A percentile compares a stretch with the other conserved stretches of the same genome.
These are phyloP conservation scores for Emmonsiellopsis sp. DNA, from an alignment of 2,329 filamentous ascomycete genomes.

Conservation along the genomic window DNA sequence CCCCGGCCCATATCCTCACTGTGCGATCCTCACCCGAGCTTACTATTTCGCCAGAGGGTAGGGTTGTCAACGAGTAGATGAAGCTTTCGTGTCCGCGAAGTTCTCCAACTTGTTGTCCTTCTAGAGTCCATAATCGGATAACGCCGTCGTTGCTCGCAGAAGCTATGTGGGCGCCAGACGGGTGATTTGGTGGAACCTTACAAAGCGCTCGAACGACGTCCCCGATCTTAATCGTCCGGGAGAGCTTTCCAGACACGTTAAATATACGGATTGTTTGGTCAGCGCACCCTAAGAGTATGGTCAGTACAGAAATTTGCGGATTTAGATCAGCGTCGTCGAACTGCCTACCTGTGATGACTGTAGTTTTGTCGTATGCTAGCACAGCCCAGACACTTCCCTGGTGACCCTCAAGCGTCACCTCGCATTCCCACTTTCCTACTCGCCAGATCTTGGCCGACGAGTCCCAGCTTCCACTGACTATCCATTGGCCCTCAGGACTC, in stretches of 20 bases:
- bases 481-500: slow-evolving; percentile 58
- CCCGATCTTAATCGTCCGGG: slow-evolving; percentile 56
- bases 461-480: slow-evolving; percentile 94
- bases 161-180: slow-evolving; percentile 82
- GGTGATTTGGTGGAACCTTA: slow-evolving; percentile 63
- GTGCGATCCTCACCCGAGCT: slow-evolving; percentile 94
- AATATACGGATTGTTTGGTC: slow-evolving; percentile 86
- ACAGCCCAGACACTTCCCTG: slow-evolving; percentile 86
- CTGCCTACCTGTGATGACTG: slow-evolving; percentile 59
- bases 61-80: slow-evolving; percentile 71
- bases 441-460: slow-evolving; percentile 77
- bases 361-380: slow-evolving; percentile 67
- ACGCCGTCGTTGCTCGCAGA: slow-evolving; percentile 89
- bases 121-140: slow-evolving; percentile 76
- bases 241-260: slow-evolving; percentile 53
- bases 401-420: slow-evolving; percentile 64
- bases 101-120: slow-evolving; percentile 65
- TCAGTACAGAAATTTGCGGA: background rate
- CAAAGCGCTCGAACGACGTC: slow-evolving; percentile 86
- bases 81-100: slow-evolving; percentile 88
- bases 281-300: slow-evolving; percentile 53
- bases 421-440: slow-evolving; percentile 73
- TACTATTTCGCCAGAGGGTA: slow-evolving; percentile 78
- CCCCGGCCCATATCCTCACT: slow-evolving; percentile 75
- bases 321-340: too few relatives aligned